These are phyloP conservation scores for Sclerotinia spermophila DNA, from an alignment of 2,329 filamentous ascomycete genomes.

Conservation along the genomic window DNA sequence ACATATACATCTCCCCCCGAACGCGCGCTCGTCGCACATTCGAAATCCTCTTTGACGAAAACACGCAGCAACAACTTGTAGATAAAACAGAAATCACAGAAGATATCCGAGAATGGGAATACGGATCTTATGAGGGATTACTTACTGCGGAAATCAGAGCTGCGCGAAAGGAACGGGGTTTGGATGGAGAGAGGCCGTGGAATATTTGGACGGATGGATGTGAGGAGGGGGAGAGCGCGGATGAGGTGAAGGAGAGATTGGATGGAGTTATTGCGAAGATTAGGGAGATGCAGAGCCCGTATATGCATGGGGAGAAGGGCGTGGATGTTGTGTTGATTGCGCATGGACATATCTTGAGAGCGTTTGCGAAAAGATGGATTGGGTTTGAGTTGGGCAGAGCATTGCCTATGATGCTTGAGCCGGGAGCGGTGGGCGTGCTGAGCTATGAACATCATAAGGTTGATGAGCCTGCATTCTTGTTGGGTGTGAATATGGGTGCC, in stretches of 20 bases:
- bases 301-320: conserved; percentile 42
- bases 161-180: conserved; percentile 39
- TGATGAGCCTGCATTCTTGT: conserved; percentile 39
- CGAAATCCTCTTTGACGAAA: conserved; percentile 42
- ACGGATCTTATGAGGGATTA: conserved; percentile 49
- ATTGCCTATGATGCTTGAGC: conserved; percentile 40
- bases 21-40: conserved; percentile 46
- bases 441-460: conserved; percentile 40
- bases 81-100: conserved; percentile 39
- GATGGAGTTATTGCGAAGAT: conserved; percentile 50
- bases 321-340: conserved; percentile 49
- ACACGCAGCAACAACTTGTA: conserved; percentile 25
- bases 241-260: conserved; percentile 46
- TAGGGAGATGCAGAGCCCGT: conserved; percentile 45
- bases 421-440: conserved; percentile 40
- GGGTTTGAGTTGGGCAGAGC: conserved; percentile 39
- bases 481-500: conserved; percentile 38
- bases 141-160: conserved; percentile 44
- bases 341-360: conserved; percentile 50
- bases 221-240: conserved; percentile 47
- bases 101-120: conserved; percentile 50
- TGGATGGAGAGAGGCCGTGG: conserved; percentile 46
- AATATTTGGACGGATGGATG: conserved; percentile 53
- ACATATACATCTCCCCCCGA: conserved; percentile 46
- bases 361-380: conserved; percentile 55